Base-by-base conservation (phyloP, 768 basidiomycete genomes). In the Naganishia friedmannii region DNA sequence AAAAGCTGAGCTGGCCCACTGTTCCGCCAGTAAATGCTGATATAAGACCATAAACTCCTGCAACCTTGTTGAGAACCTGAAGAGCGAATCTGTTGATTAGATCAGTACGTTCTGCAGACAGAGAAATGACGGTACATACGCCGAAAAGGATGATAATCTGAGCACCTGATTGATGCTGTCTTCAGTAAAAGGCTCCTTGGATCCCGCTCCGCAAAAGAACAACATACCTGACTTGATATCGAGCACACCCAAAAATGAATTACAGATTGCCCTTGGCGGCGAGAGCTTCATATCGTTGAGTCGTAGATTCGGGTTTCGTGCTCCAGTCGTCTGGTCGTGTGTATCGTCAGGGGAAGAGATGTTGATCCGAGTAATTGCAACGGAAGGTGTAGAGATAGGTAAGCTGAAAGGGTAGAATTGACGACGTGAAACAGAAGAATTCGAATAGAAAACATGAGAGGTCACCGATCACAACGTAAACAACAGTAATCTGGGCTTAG, bases 31-130 rank as follows among this genome's bases (percentile, higher is more conserved):
- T 90, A 70, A 93, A 82, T 68, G 93, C 86, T 6, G 93, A 94
- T 70, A 99, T 88, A 69, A 99, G 86, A 67, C 96, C 96, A 79
- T 98, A 99, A 10, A 97, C 87, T 63, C 96, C 95, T 23, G 96
- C 94, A 60, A 94, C 95, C 83, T 99, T 99, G 86, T 99, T 99
- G 74, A 99, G 75, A 28, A 81, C 77, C 78, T 80, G 65, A 60
- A 37, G 53, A 51, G 12, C 8, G 26, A 63, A 6, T 6, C 19
- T 23, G 19, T 34, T 8, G 23, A 29, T 63, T 13, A 63, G 42
- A 2, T 12, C 13, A 23, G n/a, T 6, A 13, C 23, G 2, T 26
- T 42, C 42, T 37, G 7, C 5, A 12, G 39, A 17, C 26, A 6
- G 31, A 6, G 31, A 31, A 29, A 31, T 13, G n/a, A 42, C 3